Conservation (phyloP, 73 alveolate species). For the Uronychia setigera region DNA sequence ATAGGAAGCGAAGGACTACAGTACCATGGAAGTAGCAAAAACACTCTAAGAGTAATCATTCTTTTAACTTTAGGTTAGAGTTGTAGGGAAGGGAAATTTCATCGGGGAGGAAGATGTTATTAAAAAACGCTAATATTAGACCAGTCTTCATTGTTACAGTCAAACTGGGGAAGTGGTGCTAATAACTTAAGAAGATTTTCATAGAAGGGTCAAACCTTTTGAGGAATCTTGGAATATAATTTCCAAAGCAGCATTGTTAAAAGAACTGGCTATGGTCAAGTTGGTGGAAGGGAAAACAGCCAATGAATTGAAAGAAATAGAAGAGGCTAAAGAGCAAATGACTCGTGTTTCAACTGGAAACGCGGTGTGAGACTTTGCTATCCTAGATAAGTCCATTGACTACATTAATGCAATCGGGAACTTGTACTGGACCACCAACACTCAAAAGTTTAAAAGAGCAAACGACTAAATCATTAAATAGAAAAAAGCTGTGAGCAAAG, state of each 20-base stretch:
- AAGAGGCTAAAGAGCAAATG: background rate
- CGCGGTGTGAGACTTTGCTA: background rate
- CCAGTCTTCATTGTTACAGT: conserved; percentile 22
- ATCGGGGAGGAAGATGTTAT: conserved; percentile 51
- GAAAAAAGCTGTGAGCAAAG: too few species aligned
- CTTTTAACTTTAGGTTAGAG: background rate
- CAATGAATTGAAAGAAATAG: background rate
- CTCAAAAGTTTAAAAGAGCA: background rate
- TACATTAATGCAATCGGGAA: background rate
- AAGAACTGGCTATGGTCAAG: background rate
- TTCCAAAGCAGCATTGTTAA: background rate
- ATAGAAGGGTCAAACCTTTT: conserved; percentile 15
- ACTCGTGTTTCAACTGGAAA: background rate
- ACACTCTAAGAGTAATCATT: background rate
- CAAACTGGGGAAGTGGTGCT: conserved; percentile 3
- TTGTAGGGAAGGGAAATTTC: conserved; percentile 39
- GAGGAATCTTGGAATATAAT: conserved; percentile 44
- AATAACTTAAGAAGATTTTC: conserved; percentile 24
- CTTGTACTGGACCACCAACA: background rate
- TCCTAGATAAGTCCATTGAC: background rate
- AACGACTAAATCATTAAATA: background rate
- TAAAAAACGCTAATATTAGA: conserved; percentile 1
- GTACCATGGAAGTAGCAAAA: background rate
- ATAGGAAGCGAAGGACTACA: background rate
- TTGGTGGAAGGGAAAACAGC: background rate